phyloP scores from a whole-genome alignment of 345 rosid species.

The Arabidopsis suecica region DNA sequence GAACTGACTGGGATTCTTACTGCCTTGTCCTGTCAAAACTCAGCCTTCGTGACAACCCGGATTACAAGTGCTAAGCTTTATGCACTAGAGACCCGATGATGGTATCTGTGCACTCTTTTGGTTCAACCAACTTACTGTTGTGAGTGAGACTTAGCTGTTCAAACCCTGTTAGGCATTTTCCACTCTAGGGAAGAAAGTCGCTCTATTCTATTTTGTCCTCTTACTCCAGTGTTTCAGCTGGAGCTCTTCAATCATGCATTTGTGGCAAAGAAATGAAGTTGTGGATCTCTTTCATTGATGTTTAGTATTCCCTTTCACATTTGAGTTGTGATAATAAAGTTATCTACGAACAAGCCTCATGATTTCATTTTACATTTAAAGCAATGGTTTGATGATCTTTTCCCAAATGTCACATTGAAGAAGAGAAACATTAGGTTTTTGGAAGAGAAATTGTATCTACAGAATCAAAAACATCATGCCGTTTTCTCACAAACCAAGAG shows the following conservation, averaged over 20 bases:
- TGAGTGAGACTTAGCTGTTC: conserved; percentile 35
- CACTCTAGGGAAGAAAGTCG: conserved; percentile 23
- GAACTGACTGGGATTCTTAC: conserved; percentile 94
- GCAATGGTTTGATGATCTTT: conserved; percentile 20
- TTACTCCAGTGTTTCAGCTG: conserved; percentile 6
- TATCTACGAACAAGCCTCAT: conserved; percentile 3
- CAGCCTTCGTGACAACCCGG: conserved; percentile 84
- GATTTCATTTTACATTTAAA: conserved; percentile 14
- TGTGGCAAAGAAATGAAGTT: conserved; percentile 16
- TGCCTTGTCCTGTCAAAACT: conserved; percentile 72
- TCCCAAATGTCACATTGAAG: conserved; percentile 34
- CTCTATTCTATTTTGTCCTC: conserved; percentile 20
- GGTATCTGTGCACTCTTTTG: conserved; percentile 19
- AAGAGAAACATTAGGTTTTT: conserved; percentile 29
- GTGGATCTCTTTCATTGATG: conserved; percentile 15
- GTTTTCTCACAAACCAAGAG: conserved; percentile 75
- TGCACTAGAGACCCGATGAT: not conserved
- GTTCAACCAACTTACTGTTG: conserved; percentile 10
- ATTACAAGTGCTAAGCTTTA: conserved; percentile 52
- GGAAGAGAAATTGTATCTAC: conserved; percentile 43
- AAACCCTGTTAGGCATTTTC: conserved; percentile 23
- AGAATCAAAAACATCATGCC: conserved; percentile 36
- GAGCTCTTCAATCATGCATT: conserved; percentile 27
- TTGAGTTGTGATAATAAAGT: conserved; percentile 31
- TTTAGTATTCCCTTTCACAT: conserved; percentile 5